Evolutionary conservation across 257 asterid species (phyloP).

Genomic region (Euphrasia confusa): DNA sequence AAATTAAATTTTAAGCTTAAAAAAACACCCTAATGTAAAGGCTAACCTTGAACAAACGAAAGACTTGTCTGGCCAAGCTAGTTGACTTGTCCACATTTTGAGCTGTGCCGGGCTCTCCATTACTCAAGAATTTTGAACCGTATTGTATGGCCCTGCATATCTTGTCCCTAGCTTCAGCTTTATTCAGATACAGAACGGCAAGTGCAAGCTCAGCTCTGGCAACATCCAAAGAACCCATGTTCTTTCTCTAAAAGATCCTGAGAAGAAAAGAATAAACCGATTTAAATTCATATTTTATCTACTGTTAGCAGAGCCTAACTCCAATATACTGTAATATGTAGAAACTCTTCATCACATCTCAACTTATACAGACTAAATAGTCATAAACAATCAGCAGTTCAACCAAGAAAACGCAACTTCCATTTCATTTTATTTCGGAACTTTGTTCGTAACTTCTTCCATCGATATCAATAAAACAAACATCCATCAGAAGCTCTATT

Average conservation of each 20-base stretch:
- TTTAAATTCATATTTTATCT: neutral
- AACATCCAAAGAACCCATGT: slow-evolving; percentile 75
- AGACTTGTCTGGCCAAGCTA: slow-evolving; percentile 93
- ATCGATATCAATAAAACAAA: neutral
- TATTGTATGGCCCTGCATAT: slow-evolving; percentile 97
- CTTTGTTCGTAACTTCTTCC: too few species aligned
- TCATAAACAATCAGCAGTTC: slow-evolving; percentile 11
- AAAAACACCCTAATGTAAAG: neutral
- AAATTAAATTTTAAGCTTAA: neutral
- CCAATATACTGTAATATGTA: neutral
- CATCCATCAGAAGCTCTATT: neutral
- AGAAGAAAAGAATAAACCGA: slow-evolving; percentile 22
- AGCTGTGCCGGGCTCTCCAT: slow-evolving; percentile 94
- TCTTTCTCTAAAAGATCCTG: slow-evolving; percentile 39
- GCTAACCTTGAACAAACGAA: slow-evolving; percentile 85
- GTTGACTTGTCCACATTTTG: slow-evolving; percentile 95
- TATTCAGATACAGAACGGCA: slow-evolving; percentile 74
- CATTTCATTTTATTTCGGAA: neutral
- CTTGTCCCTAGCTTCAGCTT: slow-evolving; percentile 96
- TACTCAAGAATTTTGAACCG: slow-evolving; percentile 89
- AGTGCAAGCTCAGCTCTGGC: slow-evolving; percentile 88
- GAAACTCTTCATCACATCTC: neutral
- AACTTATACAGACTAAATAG: neutral
- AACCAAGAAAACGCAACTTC: neutral
- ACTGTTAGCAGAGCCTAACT: slow-evolving; percentile 13